Conservation (phyloP, 2,329 filamentous ascomycete species). For the Ceratocystis destructans region DNA sequence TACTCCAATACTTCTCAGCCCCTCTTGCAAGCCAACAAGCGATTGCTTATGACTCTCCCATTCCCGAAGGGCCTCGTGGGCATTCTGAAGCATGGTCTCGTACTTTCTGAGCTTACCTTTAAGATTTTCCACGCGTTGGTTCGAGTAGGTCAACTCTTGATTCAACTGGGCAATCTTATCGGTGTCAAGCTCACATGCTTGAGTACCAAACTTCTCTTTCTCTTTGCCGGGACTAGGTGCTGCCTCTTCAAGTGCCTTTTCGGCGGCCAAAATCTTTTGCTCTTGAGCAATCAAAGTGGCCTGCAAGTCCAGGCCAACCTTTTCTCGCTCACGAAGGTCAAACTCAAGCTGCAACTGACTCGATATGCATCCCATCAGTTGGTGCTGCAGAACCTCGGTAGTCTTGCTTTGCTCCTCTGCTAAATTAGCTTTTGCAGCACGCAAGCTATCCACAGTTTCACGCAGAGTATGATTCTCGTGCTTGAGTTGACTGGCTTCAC, state of each 20-base stretch:
- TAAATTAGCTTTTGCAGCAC: not conserved
- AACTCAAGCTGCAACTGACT: constrained; percentile 4
- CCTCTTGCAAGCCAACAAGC: constrained; percentile 11
- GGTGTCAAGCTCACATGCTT: not conserved
- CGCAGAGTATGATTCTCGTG: constrained; percentile 8
- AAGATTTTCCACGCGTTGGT: constrained; percentile 20
- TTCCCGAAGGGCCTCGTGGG: constrained; percentile 13
- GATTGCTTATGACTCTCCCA: constrained; percentile 16
- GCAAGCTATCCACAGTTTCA: not conserved
- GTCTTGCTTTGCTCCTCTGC: constrained; percentile 3
- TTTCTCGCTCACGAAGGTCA: constrained; percentile 13
- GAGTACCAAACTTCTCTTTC: not conserved
- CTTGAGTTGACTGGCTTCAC: constrained; percentile 8
- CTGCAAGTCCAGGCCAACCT: constrained; percentile 3
- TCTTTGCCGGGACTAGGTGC: not conserved
- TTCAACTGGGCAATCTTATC: not conserved
- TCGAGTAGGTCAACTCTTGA: constrained; percentile 13
- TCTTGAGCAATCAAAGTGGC: constrained; percentile 8
- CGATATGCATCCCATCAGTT: constrained; percentile 10
- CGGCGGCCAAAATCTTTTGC: constrained; percentile 7
- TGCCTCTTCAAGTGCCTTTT: not conserved
- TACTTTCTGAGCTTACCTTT: constrained; percentile 17
- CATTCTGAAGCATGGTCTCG: constrained; percentile 13
- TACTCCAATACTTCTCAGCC: constrained; percentile 7
- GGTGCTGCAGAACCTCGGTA: constrained; percentile 1